phyloP scores from a whole-genome alignment of 306 rosid genomes.

The Citrullus amarus region DNA sequence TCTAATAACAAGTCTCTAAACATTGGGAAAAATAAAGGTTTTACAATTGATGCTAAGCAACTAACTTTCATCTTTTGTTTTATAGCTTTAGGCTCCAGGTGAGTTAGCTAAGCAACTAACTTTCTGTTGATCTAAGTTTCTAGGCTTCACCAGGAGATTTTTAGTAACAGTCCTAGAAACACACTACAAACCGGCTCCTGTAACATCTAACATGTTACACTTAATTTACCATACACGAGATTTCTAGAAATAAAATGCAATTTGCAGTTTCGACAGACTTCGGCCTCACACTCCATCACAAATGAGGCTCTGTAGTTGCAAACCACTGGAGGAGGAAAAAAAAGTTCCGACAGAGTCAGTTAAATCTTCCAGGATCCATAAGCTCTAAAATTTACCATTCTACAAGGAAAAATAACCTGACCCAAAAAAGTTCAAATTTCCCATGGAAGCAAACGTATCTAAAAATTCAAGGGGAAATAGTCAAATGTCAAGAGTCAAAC shows the following conservation, averaged over 20 bases:
- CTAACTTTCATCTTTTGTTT: too few relatives aligned
- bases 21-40: too few relatives aligned
- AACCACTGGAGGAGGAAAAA: too few relatives aligned
- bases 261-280: too few relatives aligned
- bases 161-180: background rate
- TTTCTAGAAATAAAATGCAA: background rate
- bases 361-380: background rate
- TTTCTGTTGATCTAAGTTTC: background rate
- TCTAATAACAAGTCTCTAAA: too few relatives aligned
- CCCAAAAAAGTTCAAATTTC: background rate
- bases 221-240: background rate
- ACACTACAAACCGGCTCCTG: background rate
- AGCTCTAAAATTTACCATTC: background rate
- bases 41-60: too few relatives aligned
- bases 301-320: too few relatives aligned
- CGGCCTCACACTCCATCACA: too few relatives aligned
- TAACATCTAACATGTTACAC: background rate
- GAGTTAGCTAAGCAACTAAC: too few relatives aligned
- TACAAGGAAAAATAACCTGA: background rate
- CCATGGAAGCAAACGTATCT: background rate
- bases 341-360: background rate
- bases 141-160: background rate
- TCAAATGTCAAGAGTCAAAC: background rate
- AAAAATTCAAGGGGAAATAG: background rate
- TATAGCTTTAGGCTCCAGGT: too few relatives aligned